A percentile compares a stretch with the other conserved stretches of the same genome.
These are phyloP conservation scores for Rhazya stricta DNA, from an alignment of 257 asterid species.

Conservation along the genomic window DNA sequence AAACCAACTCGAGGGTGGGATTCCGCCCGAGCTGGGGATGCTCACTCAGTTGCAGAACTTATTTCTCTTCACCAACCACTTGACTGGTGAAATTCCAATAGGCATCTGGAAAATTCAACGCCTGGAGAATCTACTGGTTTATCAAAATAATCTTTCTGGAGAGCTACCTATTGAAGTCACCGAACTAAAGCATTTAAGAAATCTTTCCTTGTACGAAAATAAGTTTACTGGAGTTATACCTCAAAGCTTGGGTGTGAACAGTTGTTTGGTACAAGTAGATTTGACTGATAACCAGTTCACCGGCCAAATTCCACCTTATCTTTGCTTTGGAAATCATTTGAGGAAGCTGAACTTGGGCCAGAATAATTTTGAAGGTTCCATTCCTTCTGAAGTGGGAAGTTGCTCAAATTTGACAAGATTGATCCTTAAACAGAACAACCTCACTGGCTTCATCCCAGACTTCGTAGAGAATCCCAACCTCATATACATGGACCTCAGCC, in stretches of 20 bases:
- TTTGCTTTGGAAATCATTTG: slow-evolving; percentile 48
- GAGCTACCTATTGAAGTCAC: slow-evolving; percentile 46
- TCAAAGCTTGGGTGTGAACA: slow-evolving; percentile 49
- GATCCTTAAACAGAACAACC: slow-evolving; percentile 46
- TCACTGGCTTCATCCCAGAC: slow-evolving; percentile 43
- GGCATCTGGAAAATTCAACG: slow-evolving; percentile 45
- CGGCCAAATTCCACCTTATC: slow-evolving; percentile 53
- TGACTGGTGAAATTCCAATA: slow-evolving; percentile 48
- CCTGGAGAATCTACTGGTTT: slow-evolving; percentile 36
- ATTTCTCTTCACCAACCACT: slow-evolving; percentile 36
- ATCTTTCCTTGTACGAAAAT: slow-evolving; percentile 44
- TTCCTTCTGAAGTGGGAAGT: slow-evolving; percentile 48
- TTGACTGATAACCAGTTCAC: slow-evolving; percentile 44
- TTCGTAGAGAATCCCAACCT: slow-evolving; percentile 37
- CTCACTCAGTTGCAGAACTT: slow-evolving; percentile 30
- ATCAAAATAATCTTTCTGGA: slow-evolving; percentile 47
- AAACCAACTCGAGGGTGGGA: slow-evolving; percentile 39
- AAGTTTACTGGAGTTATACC: slow-evolving; percentile 49
- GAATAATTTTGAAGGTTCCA: slow-evolving; percentile 42
- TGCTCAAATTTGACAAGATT: slow-evolving; percentile 44
- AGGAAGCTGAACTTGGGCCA: slow-evolving; percentile 40
- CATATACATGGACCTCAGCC: slow-evolving; percentile 44
- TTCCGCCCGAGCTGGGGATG: slow-evolving; percentile 50
- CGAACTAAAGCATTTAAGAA: slow-evolving; percentile 38
- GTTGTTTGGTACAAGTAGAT: slow-evolving; percentile 37